A percentile compares a stretch with the other conserved stretches of the same genome.
Evolutionary conservation across 164 flowering plant genomes (phyloP).

Genomic region (Magnolia sinica): DNA sequence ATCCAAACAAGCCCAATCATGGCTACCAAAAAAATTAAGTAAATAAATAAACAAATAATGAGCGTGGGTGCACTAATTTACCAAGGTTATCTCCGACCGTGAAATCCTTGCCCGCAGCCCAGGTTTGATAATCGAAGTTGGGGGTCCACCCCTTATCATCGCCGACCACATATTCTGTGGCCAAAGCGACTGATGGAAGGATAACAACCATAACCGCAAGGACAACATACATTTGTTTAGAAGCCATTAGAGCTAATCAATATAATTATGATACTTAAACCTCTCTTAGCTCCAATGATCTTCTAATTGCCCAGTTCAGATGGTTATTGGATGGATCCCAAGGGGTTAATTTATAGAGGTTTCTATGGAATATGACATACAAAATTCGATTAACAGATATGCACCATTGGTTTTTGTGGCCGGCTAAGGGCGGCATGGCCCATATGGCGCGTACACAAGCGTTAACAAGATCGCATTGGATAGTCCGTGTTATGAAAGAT

Average conservation of each 20-base stretch:
- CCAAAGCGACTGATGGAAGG: slow-evolving; percentile 3
- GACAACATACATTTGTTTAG: neutral
- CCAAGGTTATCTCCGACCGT: slow-evolving; percentile 26
- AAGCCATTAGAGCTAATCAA: slow-evolving; percentile 6
- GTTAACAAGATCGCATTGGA: no score
- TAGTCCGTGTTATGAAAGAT: no score
- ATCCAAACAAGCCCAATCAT: no score
- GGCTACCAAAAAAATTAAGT: no score
- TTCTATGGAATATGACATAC: no score
- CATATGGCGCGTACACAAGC: no score
- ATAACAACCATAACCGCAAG: neutral
- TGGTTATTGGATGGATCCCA: no score
- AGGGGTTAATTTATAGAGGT: no score
- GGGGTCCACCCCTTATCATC: slow-evolving; percentile 15
- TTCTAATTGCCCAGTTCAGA: neutral
- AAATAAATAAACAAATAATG: no score
- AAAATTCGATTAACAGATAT: no score
- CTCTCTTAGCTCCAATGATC: neutral
- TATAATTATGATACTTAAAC: neutral
- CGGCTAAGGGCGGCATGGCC: no score
- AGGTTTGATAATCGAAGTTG: slow-evolving; percentile 20
- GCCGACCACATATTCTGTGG: slow-evolving; percentile 16
- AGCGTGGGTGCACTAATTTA: neutral
- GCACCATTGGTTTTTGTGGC: no score
- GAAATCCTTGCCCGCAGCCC: slow-evolving; percentile 29